These are phyloP conservation scores for Leishmania arabica DNA, from an alignment of 208 protist species.

Conservation along the genomic window DNA sequence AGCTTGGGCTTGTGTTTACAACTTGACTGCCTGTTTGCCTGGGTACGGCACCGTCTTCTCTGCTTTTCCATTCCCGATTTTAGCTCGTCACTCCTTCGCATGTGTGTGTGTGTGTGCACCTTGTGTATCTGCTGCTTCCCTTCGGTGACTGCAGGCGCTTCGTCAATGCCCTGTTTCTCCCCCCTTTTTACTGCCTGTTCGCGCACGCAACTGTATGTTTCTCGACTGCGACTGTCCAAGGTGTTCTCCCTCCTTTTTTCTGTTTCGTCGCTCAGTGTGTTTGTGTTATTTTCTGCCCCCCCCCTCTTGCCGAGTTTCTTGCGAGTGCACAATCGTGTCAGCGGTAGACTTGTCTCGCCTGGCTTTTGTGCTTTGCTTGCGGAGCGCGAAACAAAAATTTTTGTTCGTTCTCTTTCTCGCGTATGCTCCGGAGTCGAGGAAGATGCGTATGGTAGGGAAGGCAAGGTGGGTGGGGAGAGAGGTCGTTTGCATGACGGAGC, in stretches of 20 bases:
- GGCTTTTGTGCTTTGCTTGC: background rate
- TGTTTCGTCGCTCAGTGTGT: slow-evolving; percentile 13
- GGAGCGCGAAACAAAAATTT: background rate
- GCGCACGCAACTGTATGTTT: background rate
- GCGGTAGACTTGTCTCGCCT: background rate
- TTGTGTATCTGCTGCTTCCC: background rate
- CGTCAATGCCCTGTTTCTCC: background rate
- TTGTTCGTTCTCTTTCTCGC: background rate
- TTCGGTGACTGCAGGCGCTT: background rate
- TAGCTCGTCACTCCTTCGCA: background rate
- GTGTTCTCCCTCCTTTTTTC: background rate
- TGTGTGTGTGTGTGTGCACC: background rate
- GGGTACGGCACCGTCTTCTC: background rate
- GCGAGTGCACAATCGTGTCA: background rate
- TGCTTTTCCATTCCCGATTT: background rate
- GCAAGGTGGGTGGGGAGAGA: background rate
- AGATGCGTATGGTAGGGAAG: background rate
- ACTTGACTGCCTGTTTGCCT: background rate
- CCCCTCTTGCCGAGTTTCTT: background rate
- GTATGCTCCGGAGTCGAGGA: background rate
- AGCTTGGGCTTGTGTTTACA: background rate
- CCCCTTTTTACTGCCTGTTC: background rate
- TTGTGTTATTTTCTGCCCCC: slow-evolving; percentile 7
- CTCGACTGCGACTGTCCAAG: background rate
- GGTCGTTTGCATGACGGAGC: background rate